Percentiles rank a stretch among this genome's conserved stretches.
Conservation (phyloP, 2,329 filamentous ascomycete species). For the Ophiostoma montium region DNA sequence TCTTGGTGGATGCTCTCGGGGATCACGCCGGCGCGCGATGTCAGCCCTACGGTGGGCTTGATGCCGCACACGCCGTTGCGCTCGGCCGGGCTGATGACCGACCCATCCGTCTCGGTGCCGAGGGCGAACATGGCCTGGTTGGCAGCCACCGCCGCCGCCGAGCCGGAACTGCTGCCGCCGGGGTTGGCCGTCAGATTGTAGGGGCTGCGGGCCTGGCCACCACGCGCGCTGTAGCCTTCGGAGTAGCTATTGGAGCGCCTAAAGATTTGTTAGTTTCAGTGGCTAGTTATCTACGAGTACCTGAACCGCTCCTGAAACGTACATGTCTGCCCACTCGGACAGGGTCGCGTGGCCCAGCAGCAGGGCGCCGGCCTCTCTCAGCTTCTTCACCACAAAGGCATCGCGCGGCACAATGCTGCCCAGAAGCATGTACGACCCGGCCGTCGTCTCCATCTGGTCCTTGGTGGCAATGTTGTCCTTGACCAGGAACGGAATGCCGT, state of each 20-base stretch:
- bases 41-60: background rate
- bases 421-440: background rate
- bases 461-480: background rate
- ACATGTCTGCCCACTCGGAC: background rate
- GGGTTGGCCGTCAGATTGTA: background rate
- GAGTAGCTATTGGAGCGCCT: background rate
- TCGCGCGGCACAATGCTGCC: background rate
- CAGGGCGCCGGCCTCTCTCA: background rate
- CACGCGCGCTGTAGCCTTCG: background rate
- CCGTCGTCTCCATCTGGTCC: background rate
- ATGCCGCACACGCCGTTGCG: background rate
- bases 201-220: background rate
- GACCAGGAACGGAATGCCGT: background rate
- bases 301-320: no score
- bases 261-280: background rate
- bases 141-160: background rate
- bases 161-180: background rate
- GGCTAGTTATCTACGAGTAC: no score
- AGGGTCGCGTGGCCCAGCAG: background rate
- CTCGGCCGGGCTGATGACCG: background rate
- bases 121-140: background rate
- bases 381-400: background rate
- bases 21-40: background rate
- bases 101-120: background rate
- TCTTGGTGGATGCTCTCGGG: background rate